These are phyloP conservation scores for Porphyridium purpureum DNA, from an alignment of 23 red algal genomes.

Conservation along the genomic window DNA sequence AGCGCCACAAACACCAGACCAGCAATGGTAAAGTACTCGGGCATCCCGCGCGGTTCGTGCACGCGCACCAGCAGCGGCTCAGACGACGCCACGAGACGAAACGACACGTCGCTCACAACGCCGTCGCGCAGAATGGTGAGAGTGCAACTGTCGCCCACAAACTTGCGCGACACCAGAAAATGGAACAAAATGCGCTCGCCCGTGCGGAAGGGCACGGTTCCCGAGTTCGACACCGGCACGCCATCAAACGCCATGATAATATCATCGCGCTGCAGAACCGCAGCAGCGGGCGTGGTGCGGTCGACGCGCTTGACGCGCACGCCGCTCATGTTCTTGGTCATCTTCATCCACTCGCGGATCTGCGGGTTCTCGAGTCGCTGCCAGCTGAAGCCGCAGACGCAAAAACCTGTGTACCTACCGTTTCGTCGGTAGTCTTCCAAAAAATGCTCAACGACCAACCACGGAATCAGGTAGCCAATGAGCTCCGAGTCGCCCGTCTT, in stretches of 20 bases:
- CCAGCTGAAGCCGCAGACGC: slow-evolving; percentile 53
- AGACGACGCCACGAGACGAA: slow-evolving; percentile 32
- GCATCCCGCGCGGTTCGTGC: slow-evolving; percentile 47
- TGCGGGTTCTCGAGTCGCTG: slow-evolving; percentile 64
- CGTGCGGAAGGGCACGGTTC: slow-evolving; percentile 64
- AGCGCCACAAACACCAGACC: slow-evolving; percentile 86
- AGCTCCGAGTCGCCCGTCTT: slow-evolving; percentile 61
- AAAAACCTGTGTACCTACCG: slow-evolving; percentile 78
- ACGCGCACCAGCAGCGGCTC: slow-evolving; percentile 50
- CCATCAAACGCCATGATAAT: slow-evolving; percentile 72
- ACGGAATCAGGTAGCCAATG: slow-evolving; percentile 79
- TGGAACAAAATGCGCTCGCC: slow-evolving; percentile 79
- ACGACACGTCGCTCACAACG: slow-evolving; percentile 25
- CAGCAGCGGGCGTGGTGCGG: slow-evolving; percentile 25
- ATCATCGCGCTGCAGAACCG: slow-evolving; percentile 59
- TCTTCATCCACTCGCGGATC: slow-evolving; percentile 36
- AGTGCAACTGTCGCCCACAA: slow-evolving; percentile 31
- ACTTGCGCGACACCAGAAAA: slow-evolving; percentile 58
- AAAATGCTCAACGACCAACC: slow-evolving; percentile 78
- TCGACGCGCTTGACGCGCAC: slow-evolving; percentile 67
- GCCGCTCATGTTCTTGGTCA: slow-evolving; percentile 22
- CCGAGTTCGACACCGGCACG: slow-evolving; percentile 51
- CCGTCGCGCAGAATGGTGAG: slow-evolving; percentile 52
- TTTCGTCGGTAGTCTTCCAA: slow-evolving; percentile 55
- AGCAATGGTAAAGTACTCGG: slow-evolving; percentile 67